These are phyloP conservation scores for Candida krabiensis DNA, from an alignment of 805 yeast species.

Conservation along the genomic window DNA sequence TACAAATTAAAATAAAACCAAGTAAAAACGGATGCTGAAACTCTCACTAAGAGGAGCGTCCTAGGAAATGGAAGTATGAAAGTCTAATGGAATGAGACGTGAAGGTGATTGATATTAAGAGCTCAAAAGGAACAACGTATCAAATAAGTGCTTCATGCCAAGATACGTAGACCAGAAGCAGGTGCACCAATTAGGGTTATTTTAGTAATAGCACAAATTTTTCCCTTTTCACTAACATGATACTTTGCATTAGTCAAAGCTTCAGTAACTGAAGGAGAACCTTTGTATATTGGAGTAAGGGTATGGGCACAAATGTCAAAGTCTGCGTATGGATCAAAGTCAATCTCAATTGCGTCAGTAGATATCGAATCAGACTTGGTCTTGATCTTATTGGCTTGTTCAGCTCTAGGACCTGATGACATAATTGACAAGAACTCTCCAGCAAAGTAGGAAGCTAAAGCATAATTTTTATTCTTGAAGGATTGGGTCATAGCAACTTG, in stretches of 20 bases:
- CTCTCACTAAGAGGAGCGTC: too few relatives aligned
- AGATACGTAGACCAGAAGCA: constrained; percentile 80
- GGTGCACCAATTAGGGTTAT: constrained; percentile 86
- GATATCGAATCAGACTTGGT: constrained; percentile 76
- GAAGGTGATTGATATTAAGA: too few relatives aligned
- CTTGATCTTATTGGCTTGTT: constrained; percentile 83
- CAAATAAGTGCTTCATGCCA: constrained; percentile 17
- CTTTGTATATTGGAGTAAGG: constrained; percentile 84
- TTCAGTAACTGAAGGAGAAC: constrained; percentile 66
- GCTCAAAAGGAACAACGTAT: too few relatives aligned
- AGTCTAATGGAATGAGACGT: too few relatives aligned
- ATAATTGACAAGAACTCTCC: constrained; percentile 72
- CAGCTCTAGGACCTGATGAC: constrained; percentile 77
- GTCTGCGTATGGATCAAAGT: constrained; percentile 89
- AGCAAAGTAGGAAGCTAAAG: constrained; percentile 89
- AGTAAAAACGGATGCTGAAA: too few relatives aligned
- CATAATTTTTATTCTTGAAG: constrained; percentile 83
- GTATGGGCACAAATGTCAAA: constrained; percentile 89
- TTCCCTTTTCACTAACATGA: constrained; percentile 74
- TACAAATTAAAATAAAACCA: not conserved
- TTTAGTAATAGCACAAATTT: constrained; percentile 70
- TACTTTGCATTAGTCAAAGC: constrained; percentile 90
- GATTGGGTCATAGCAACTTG: constrained; percentile 95
- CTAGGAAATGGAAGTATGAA: too few relatives aligned
- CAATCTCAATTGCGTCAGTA: constrained; percentile 84